Base-by-base conservation (phyloP, 2,329 filamentous ascomycete species). In the Chalaropsis thielavioides region DNA sequence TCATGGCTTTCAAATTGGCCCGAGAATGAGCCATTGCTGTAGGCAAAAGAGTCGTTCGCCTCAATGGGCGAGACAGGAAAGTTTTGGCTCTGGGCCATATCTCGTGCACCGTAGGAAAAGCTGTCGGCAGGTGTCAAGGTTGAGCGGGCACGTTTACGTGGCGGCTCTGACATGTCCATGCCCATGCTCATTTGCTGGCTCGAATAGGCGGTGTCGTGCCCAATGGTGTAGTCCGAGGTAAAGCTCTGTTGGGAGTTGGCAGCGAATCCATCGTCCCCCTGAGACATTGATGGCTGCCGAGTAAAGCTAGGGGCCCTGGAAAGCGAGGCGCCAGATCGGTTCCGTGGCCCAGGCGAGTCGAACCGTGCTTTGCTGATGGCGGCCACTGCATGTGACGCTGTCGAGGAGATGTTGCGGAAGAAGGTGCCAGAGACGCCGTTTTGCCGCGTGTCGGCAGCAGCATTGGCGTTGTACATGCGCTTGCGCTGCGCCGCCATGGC, bases 401-500 rank as follows among this genome's bases (percentile, higher is more conserved):
- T 95, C 68, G 85, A 88, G 3, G 92, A 97, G 69, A 99, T 97
- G 72, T 95, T 96, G 72, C 92, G 92, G 78, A 99, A 97, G 73
- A 96, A 96, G 1, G 94, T 96, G 19, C 91, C 92, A 59, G 88
- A 85, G 71, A 85, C 70, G 71, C 82, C 84, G 70, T 83, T 84
- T 13, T 80, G 77, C 61, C 90, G 82, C 61, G 81, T 84, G 66
- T 95, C 90, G 63, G 83, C 79, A 58, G 81, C 83, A 60, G 83
- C 81, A 41, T 70, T 72, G 8, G 75, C 73, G 69, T 88, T 95
- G 76, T 96, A 97, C 75, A 96, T 84, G 69, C 92, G 84, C 75
- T 99, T 97, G 69, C 94, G 80, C 75, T 91, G 88, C 4, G 92
- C 92, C 11, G 94, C 94, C 92, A 97, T 96, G 67, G 94, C 94